phyloP scores from a whole-genome alignment of 1,284 basidiomycete species.

The Ustilago xerochloae region DNA sequence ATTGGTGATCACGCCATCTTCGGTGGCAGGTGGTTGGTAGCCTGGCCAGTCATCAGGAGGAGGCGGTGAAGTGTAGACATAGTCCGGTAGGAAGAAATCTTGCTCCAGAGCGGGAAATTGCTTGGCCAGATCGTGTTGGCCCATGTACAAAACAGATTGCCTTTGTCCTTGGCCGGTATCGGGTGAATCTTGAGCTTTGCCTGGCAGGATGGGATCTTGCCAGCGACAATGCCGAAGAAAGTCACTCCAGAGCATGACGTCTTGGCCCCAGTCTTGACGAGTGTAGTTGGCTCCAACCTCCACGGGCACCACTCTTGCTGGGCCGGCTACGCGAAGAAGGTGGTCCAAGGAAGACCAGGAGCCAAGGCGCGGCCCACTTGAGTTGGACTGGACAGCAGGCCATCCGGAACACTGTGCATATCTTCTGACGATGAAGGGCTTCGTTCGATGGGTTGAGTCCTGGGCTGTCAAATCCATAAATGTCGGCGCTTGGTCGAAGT shows the following conservation, averaged over 20 bases:
- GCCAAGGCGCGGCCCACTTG: slow-evolving; percentile 67
- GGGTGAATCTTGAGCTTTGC: background rate
- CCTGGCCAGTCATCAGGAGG: slow-evolving; percentile 59
- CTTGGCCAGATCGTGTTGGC: slow-evolving; percentile 84
- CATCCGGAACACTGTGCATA: slow-evolving; percentile 72
- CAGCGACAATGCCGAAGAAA: slow-evolving; percentile 76
- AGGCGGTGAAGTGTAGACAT: slow-evolving; percentile 79
- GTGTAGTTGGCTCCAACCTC: slow-evolving; percentile 90
- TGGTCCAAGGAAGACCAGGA: slow-evolving; percentile 68
- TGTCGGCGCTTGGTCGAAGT: slow-evolving; percentile 24
- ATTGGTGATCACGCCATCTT: slow-evolving; percentile 77
- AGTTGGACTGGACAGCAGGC: slow-evolving; percentile 76
- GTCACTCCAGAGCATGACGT: slow-evolving; percentile 80
- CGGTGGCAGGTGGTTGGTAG: slow-evolving; percentile 77
- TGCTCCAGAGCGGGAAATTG: slow-evolving; percentile 83
- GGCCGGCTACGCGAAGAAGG: slow-evolving; percentile 69
- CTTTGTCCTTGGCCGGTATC: background rate
- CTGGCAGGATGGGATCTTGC: slow-evolving; percentile 23
- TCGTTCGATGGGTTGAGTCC: background rate
- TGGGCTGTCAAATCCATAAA: slow-evolving; percentile 19
- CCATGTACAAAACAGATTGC: slow-evolving; percentile 79
- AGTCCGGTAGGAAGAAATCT: slow-evolving; percentile 86
- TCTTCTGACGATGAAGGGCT: slow-evolving; percentile 80
- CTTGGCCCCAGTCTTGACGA: slow-evolving; percentile 82
- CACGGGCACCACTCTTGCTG: slow-evolving; percentile 85